Percentiles rank a stretch among this genome's conserved stretches.
Conservation (phyloP, 805 yeast genomes). For the Candida krabiensis region DNA sequence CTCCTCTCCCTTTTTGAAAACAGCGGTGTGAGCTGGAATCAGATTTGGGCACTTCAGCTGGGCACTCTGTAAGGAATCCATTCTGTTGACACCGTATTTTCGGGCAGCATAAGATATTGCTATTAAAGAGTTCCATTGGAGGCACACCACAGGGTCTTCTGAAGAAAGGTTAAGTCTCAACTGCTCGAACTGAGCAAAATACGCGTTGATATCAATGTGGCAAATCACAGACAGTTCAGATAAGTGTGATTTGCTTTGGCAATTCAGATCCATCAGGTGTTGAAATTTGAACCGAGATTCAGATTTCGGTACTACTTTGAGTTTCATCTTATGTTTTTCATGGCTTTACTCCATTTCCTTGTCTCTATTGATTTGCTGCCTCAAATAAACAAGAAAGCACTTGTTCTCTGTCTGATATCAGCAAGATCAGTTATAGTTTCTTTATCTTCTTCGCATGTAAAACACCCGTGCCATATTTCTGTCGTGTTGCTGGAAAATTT, state of each 20-base stretch:
- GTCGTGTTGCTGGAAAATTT: too few species aligned
- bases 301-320: conserved; percentile 4
- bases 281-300: conserved; percentile 47
- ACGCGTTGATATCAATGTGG: conserved; percentile 91
- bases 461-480: too few species aligned
- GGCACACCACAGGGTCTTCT: conserved; percentile 87
- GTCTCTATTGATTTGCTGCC: too few species aligned
- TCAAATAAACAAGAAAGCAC: too few species aligned
- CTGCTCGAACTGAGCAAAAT: conserved; percentile 93
- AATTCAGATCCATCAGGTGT: conserved; percentile 49
- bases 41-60: conserved; percentile 72
- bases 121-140: conserved; percentile 87
- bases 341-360: background rate
- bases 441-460: too few species aligned
- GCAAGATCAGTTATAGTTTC: too few species aligned
- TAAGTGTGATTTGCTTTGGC: conserved; percentile 46
- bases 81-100: conserved; percentile 73
- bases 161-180: conserved; percentile 61
- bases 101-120: conserved; percentile 93
- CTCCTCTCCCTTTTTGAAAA: conserved; percentile 82
- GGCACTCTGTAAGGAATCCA: conserved; percentile 72
- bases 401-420: too few species aligned
- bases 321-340: conserved; percentile 2
- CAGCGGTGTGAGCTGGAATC: conserved; percentile 88
- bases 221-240: conserved; percentile 79